A percentile compares a stretch with the other conserved stretches of the same genome.
phyloP scores from a whole-genome alignment of 495 filamentous ascomycete genomes.

The Trichoderma orchidacearum region DNA sequence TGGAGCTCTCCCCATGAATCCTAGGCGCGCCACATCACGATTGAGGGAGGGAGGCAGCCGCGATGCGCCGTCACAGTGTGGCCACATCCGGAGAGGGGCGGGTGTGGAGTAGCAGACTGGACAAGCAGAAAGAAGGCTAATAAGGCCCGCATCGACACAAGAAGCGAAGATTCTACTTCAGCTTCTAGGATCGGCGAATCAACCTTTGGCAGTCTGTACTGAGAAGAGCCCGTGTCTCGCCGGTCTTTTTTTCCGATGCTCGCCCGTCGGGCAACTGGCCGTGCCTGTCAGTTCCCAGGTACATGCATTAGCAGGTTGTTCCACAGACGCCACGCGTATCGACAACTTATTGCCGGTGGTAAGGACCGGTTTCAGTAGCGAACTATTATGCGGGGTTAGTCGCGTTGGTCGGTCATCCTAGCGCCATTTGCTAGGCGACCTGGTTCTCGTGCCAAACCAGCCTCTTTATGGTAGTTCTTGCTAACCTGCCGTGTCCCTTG shows the following conservation, averaged over 20 bases:
- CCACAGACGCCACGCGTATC: not conserved
- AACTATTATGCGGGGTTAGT: not conserved
- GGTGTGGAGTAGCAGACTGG: not conserved
- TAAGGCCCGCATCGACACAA: not conserved
- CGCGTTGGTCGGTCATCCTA: not conserved
- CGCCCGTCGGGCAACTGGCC: not conserved
- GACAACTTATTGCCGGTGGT: not conserved
- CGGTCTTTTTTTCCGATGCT: not conserved
- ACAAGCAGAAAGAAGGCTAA: too few species aligned
- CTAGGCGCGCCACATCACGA: not conserved
- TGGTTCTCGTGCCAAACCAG: not conserved
- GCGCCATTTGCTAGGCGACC: not conserved
- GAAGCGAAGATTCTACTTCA: not conserved
- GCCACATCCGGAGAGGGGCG: not conserved
- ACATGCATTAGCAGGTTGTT: not conserved
- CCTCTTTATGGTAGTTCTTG: not conserved
- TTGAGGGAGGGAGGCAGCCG: not conserved
- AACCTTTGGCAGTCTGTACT: not conserved
- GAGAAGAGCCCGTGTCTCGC: not conserved
- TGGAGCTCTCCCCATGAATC: not conserved
- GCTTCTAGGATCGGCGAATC: not conserved
- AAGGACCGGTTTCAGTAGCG: not conserved
- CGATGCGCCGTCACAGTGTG: not conserved
- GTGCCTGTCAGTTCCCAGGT: not conserved
- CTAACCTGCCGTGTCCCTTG: not conserved